A percentile compares a stretch with the other conserved stretches of the same genome.
These are phyloP conservation scores for Termitomyces sp. DNA, from an alignment of 768 basidiomycete genomes.

Conservation along the genomic window DNA sequence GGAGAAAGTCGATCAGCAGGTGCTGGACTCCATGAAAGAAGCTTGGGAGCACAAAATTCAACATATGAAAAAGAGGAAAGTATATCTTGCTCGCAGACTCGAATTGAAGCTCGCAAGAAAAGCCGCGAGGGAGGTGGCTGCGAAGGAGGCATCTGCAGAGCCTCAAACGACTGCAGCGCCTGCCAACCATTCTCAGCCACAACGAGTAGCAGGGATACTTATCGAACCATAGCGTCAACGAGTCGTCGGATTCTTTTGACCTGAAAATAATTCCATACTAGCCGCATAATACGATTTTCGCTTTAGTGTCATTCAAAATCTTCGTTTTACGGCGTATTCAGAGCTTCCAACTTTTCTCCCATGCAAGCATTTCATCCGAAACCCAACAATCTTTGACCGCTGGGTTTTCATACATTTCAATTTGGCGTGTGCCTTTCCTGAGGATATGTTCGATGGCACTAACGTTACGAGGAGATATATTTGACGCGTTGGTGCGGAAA, in stretches of 20 bases:
- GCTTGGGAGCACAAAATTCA: constrained; percentile 17
- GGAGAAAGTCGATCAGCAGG: constrained; percentile 21
- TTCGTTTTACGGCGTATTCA: background rate
- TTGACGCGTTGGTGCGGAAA: constrained; percentile 59
- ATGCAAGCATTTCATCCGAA: constrained; percentile 62
- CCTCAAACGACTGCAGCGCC: background rate
- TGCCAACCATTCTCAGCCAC: background rate
- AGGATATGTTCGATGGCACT: constrained; percentile 70
- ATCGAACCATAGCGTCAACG: background rate
- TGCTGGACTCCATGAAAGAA: constrained; percentile 20
- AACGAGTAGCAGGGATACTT: constrained; percentile 1
- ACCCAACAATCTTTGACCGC: constrained; percentile 73
- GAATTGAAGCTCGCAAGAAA: constrained; percentile 10
- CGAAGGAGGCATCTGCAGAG: background rate
- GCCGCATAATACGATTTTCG: background rate
- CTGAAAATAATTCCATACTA: background rate
- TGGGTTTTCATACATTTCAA: constrained; percentile 63
- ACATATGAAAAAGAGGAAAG: constrained; percentile 11
- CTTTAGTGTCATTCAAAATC: background rate
- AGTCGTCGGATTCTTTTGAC: background rate
- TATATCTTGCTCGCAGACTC: constrained; percentile 9
- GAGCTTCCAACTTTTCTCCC: constrained; percentile 37
- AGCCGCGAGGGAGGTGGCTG: background rate
- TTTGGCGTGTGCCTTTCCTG: constrained; percentile 58
- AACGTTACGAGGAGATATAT: constrained; percentile 60